phyloP scores from a whole-genome alignment of 2,329 filamentous ascomycete genomes.

The Apiospora arundinis region DNA sequence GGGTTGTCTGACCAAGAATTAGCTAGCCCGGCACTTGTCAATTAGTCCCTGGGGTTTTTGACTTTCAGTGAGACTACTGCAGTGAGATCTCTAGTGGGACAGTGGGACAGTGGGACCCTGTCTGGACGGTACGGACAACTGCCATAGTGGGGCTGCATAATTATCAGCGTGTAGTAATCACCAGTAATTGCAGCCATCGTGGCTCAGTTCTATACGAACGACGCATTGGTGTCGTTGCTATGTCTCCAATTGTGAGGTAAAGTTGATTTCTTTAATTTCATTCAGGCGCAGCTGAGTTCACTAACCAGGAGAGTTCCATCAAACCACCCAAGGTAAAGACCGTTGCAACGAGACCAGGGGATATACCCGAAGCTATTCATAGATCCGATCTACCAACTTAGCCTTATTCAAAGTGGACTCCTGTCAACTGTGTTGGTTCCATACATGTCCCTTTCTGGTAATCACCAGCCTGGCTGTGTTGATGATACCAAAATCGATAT shows the following conservation, averaged over 20 bases:
- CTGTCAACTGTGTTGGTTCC: background rate
- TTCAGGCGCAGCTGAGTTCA: too few relatives aligned
- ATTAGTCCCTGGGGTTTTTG: background rate
- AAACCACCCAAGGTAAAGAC: background rate
- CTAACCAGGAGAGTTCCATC: too few relatives aligned
- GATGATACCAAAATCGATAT: background rate
- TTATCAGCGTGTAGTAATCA: background rate
- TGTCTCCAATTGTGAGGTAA: too few relatives aligned
- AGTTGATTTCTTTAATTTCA: too few relatives aligned
- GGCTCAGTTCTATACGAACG: background rate
- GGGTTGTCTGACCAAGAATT: background rate
- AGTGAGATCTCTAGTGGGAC: background rate
- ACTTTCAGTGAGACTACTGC: too few relatives aligned
- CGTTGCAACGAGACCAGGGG: background rate
- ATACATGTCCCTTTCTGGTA: background rate
- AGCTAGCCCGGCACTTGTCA: background rate
- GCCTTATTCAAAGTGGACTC: background rate
- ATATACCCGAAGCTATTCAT: background rate
- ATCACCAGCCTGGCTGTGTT: background rate
- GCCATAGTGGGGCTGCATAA: background rate
- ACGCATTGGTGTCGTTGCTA: background rate
- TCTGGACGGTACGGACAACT: too few relatives aligned
- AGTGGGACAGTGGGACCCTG: too few relatives aligned
- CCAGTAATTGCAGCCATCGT: background rate
- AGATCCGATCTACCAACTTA: background rate